phyloP scores from a whole-genome alignment of 371 early-diverging fungal species.

The Basidiobolus meristosporus region DNA sequence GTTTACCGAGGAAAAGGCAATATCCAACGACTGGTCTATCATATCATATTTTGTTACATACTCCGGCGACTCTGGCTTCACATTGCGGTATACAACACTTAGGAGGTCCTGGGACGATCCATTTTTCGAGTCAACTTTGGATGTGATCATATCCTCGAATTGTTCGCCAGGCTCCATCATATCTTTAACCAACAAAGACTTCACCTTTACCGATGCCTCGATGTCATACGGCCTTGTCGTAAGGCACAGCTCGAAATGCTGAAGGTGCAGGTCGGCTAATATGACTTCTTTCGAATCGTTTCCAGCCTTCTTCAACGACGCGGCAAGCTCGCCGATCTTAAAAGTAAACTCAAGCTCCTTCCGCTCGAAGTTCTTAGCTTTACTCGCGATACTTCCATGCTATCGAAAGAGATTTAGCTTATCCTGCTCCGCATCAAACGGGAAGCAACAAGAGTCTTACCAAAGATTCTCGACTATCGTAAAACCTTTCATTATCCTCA shows the following conservation, averaged over 20 bases:
- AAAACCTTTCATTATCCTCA: conserved; percentile 4
- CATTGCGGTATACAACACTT: too few relatives aligned
- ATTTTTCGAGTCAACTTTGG: conserved; percentile 49
- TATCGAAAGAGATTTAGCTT: too few relatives aligned
- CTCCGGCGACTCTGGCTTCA: conserved; percentile 56
- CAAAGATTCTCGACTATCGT: conserved; percentile 7
- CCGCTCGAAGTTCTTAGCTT: conserved; percentile 10
- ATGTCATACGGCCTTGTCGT: conserved; percentile 51
- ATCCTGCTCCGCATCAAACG: too few relatives aligned
- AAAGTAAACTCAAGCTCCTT: conserved; percentile 45
- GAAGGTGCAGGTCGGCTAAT: conserved; percentile 49
- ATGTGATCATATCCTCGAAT: conserved; percentile 46
- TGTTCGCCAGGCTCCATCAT: conserved; percentile 27
- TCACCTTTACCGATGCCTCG: conserved; percentile 46
- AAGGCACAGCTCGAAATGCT: conserved; percentile 45
- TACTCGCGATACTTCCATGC: too few relatives aligned
- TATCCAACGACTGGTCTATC: conserved; percentile 61
- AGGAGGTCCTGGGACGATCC: conserved; percentile 50
- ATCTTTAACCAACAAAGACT: conserved; percentile 61
- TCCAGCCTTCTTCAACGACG: conserved; percentile 27
- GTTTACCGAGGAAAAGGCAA: conserved; percentile 65
- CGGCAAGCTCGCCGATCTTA: conserved; percentile 47
- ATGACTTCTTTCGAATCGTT: conserved; percentile 2
- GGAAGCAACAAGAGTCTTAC: too few relatives aligned
- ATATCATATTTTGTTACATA: conserved; percentile 52